Conservation (phyloP, 345 rosid species). For the Nephelium lappaceum region DNA sequence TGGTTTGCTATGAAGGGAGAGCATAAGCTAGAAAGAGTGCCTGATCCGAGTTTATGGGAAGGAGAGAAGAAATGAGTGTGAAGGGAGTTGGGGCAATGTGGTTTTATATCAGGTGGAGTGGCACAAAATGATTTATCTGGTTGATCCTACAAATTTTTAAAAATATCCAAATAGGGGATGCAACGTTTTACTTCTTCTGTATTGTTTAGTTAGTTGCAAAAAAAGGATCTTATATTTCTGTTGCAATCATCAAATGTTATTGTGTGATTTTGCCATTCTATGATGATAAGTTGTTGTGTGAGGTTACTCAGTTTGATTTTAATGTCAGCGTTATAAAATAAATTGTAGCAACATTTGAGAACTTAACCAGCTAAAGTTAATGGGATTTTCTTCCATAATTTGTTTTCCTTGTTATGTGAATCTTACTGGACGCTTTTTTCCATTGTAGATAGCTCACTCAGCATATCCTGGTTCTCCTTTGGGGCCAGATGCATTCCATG, state of each 20-base stretch:
- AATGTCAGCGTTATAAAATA: not conserved
- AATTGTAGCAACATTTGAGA: not conserved
- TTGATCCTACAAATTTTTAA: not conserved
- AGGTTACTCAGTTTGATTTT: not conserved
- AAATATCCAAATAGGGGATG: not conserved
- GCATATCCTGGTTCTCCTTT: constrained; percentile 84
- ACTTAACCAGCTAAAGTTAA: not conserved
- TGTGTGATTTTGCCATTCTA: not conserved
- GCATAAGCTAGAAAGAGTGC: not conserved
- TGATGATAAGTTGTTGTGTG: not conserved
- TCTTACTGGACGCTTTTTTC: constrained; percentile 18
- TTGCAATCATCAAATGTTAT: not conserved
- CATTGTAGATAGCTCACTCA: constrained; percentile 76
- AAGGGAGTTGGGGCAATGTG: not conserved
- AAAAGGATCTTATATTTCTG: not conserved
- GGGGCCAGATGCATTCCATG: constrained; percentile 90
- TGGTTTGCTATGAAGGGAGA: not conserved
- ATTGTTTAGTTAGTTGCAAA: not conserved
- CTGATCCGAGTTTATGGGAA: not conserved
- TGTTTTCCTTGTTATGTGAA: constrained; percentile 10
- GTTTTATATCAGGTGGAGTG: not conserved
- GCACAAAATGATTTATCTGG: not conserved
- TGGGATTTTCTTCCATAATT: not conserved
- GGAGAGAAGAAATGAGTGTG: not conserved
- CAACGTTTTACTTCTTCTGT: not conserved